phyloP scores from a whole-genome alignment of 805 yeast species.

The Candida nitratophila region DNA sequence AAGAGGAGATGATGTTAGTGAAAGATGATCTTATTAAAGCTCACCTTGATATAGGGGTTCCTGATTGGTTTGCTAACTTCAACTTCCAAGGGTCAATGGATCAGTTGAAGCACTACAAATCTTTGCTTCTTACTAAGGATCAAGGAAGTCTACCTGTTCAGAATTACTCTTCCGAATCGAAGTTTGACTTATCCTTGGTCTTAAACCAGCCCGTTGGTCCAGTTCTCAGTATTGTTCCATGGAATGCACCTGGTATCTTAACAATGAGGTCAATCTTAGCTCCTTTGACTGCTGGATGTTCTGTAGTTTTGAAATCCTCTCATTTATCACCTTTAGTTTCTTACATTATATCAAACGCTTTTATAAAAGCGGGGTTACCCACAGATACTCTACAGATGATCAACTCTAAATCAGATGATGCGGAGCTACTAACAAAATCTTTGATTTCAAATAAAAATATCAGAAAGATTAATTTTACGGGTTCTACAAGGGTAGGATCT shows the following conservation, averaged over 20 bases:
- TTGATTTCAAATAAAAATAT: slow-evolving; percentile 23
- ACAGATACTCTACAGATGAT: slow-evolving; percentile 28
- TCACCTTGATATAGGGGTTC: slow-evolving; percentile 28
- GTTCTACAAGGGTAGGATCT: slow-evolving; percentile 34
- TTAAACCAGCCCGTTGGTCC: slow-evolving; percentile 37
- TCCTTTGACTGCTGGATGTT: slow-evolving; percentile 44
- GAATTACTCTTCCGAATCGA: not conserved
- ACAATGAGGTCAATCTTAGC: slow-evolving; percentile 32
- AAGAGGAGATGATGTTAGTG: slow-evolving; percentile 2
- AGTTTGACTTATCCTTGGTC: slow-evolving; percentile 16
- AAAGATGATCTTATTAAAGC: slow-evolving; percentile 14
- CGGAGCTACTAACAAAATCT: slow-evolving; percentile 17
- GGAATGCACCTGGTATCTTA: slow-evolving; percentile 42
- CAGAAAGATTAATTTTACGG: slow-evolving; percentile 37
- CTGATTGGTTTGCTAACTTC: slow-evolving; percentile 30
- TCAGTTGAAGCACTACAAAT: slow-evolving; percentile 25
- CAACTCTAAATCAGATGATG: slow-evolving; percentile 22
- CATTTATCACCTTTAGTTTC: slow-evolving; percentile 31
- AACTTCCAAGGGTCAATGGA: slow-evolving; percentile 24
- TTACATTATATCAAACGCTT: slow-evolving; percentile 26
- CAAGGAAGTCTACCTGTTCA: slow-evolving; percentile 17
- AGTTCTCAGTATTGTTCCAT: slow-evolving; percentile 37
- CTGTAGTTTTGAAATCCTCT: slow-evolving; percentile 35
- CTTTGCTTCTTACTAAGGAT: slow-evolving; percentile 11
- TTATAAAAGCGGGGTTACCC: slow-evolving; percentile 34